These are phyloP conservation scores for Chalciporus piperatus DNA, from an alignment of 768 basidiomycete species.

Conservation along the genomic window DNA sequence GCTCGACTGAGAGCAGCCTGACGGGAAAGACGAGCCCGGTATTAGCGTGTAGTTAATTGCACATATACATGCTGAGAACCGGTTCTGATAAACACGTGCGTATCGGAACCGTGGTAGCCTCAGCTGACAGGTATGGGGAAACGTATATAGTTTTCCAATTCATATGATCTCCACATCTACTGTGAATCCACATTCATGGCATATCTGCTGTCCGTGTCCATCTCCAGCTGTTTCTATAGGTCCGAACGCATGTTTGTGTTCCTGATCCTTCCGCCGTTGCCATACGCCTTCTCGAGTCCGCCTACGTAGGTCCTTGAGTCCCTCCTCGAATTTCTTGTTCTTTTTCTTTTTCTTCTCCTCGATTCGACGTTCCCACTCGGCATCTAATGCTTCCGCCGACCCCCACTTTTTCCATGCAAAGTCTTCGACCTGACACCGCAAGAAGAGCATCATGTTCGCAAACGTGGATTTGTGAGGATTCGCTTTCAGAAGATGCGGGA, in stretches of 20 bases:
- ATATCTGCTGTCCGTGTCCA: conserved; percentile 67
- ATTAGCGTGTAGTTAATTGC: background rate
- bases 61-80: background rate
- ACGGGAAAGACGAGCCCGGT: no score
- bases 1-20: background rate
- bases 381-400: conserved; percentile 84
- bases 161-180: conserved; percentile 85
- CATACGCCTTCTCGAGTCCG: conserved; percentile 87
- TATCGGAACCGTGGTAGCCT: no score
- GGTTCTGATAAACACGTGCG: no score
- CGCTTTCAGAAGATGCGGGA: conserved; percentile 91
- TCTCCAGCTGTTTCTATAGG: conserved; percentile 49
- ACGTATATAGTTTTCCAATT: conserved; percentile 1
- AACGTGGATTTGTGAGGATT: conserved; percentile 95
- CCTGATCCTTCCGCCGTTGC: conserved; percentile 82
- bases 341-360: conserved; percentile 86
- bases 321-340: conserved; percentile 93
- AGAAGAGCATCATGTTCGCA: conserved; percentile 98
- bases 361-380: conserved; percentile 76
- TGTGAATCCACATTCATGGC: conserved; percentile 87
- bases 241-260: conserved; percentile 86
- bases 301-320: conserved; percentile 77
- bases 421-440: conserved; percentile 90
- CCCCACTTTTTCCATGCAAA: conserved; percentile 99
- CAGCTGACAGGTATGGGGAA: no score